Evolutionary conservation across 176 grass and related monocot genomes (phyloP).

Genomic region (Tillandsia fasciculata): DNA sequence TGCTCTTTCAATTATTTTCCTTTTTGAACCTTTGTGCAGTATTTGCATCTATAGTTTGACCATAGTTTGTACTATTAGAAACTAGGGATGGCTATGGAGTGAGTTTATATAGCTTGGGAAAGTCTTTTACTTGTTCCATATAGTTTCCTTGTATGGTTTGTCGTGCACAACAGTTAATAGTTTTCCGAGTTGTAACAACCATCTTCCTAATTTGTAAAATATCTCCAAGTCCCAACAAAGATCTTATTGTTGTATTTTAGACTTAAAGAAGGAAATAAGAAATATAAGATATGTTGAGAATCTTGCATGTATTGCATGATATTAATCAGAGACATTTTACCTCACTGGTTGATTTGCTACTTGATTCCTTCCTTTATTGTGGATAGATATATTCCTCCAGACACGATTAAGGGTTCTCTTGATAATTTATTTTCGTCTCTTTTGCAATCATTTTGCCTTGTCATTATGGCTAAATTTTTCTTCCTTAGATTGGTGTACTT

Average conservation of each 20-base stretch:
- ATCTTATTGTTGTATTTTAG: background rate
- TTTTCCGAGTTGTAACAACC: background rate
- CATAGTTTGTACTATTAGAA: too few relatives aligned
- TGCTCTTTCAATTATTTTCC: too few relatives aligned
- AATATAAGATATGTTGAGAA: background rate
- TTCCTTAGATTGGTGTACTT: conserved; percentile 79
- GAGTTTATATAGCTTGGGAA: too few relatives aligned
- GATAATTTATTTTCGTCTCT: background rate
- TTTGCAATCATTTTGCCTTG: background rate
- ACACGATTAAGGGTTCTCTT: background rate
- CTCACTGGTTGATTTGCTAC: background rate
- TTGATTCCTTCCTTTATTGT: background rate
- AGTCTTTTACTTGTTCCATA: too few relatives aligned
- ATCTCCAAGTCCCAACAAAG: background rate
- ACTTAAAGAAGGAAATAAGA: background rate
- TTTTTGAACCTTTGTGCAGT: too few relatives aligned
- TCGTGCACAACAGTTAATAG: too few relatives aligned
- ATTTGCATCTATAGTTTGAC: too few relatives aligned
- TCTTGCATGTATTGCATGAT: background rate
- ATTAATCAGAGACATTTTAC: too few relatives aligned
- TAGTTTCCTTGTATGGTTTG: too few relatives aligned
- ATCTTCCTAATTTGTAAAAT: background rate
- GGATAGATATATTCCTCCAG: too few relatives aligned
- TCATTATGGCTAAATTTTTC: background rate
- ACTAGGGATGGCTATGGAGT: too few relatives aligned